A percentile compares a stretch with the other conserved stretches of the same genome.
Conservation (phyloP, 148 eudicot species). For the Fallopia convolvulus region DNA sequence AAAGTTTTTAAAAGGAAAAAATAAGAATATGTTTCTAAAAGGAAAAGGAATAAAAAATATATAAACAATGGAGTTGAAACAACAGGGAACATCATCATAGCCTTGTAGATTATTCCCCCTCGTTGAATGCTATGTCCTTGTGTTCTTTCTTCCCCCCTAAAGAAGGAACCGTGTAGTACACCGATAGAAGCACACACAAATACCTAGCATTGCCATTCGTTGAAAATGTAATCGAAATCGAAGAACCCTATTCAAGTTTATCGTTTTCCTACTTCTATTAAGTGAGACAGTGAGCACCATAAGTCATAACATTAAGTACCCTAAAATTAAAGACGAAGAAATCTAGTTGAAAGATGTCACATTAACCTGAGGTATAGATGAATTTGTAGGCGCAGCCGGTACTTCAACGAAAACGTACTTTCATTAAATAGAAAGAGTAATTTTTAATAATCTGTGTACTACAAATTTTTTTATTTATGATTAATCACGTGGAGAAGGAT, state of each 20-base stretch:
- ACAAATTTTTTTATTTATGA: no score
- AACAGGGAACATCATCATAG: neutral
- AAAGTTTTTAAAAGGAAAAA: no score
- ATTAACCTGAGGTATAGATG: neutral
- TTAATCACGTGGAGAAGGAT: no score
- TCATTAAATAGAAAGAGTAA: no score
- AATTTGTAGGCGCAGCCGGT: neutral
- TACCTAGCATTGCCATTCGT: neutral
- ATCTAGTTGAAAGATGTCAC: neutral
- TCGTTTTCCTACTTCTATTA: neutral
- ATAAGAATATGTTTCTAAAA: no score
- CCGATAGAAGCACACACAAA: neutral
- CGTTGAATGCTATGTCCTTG: neutral
- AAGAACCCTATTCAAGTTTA: neutral
- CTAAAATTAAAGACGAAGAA: neutral
- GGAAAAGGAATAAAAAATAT: neutral
- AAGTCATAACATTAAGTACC: no score
- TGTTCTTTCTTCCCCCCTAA: neutral
- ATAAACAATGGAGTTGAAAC: neutral
- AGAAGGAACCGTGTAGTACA: neutral
- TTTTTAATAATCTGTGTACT: no score
- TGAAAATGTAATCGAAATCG: neutral
- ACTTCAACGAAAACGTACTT: no score
- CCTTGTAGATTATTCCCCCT: conserved; percentile 5
- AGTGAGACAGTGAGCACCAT: neutral